Base-by-base conservation (phyloP, 1,284 basidiomycete genomes). In the Athelia psychrophila region DNA sequence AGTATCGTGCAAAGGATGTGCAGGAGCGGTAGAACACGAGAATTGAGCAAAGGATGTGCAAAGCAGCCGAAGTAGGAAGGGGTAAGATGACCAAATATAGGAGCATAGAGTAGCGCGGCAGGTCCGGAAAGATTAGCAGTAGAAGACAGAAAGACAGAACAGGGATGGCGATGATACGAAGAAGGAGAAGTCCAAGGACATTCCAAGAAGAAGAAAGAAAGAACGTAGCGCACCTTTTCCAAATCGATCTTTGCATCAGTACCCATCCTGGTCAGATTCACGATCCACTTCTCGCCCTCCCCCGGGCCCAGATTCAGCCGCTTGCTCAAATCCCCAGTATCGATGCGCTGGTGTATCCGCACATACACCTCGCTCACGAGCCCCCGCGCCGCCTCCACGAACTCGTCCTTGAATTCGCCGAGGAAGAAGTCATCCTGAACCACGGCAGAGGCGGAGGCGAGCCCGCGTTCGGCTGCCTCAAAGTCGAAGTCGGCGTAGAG, bases 261-360 rank as follows among this genome's bases (percentile, higher is more conserved):
- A 20, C 91, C 94, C 83, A 97, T 93, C 27, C 93, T 84, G 22
- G 95, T 96, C 54, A 98, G 86, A 77, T 97, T 98, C 62, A 98
- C 96, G 59, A 99, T 96, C 96, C 96, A 99, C 70, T 97, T 97
- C 69, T 98, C 96, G 52, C 96, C 97, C 64, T 98, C 96, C 61
- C 95, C 94, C 51, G 80, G 83, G 22, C 90, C 88, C 51, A 98
- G 81, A 71, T 98, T 98, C 33, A 99, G 80, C 13, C 95, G 86
- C 64, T 92, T 88, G 16, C 95, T 96, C 27, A 99, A 81, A 65
- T 98, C 94, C 55, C 83, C 85, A 59, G 99, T 98, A 69, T 98
- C 93, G 56, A 99, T 97, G 59, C 89, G 84, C 67, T 95, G 92
- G 72, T 99, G 95, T 63, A 99, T 97, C 64, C 95, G 81, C 77